A percentile compares a stretch with the other conserved stretches of the same genome.
Evolutionary conservation across 2,329 filamentous ascomycete species (phyloP).

Genomic region (Paecilomyces formosus): DNA sequence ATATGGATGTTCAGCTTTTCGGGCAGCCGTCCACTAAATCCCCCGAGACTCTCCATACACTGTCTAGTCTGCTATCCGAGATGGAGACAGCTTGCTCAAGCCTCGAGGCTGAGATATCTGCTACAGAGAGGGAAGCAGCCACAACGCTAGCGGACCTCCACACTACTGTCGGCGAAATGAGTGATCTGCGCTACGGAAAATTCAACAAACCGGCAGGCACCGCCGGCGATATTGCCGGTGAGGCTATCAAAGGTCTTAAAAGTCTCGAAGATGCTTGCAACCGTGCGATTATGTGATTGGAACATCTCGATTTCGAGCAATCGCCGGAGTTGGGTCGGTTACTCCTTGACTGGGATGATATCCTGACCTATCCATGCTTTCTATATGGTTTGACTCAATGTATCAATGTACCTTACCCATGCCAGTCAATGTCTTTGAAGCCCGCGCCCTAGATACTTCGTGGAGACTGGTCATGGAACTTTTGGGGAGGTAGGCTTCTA

Average conservation of each 20-base stretch:
- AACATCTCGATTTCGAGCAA: background rate
- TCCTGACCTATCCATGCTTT: too few relatives aligned
- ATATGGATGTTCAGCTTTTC: slow-evolving; percentile 53
- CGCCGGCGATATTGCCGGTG: slow-evolving; percentile 55
- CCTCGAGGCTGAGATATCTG: slow-evolving; percentile 61
- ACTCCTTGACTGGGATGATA: background rate
- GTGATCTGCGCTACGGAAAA: slow-evolving; percentile 74
- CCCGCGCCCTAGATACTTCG: too few relatives aligned
- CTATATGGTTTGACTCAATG: too few relatives aligned
- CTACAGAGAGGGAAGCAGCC: slow-evolving; percentile 58
- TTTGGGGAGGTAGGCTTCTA: too few relatives aligned
- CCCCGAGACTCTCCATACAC: slow-evolving; percentile 49
- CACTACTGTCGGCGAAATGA: slow-evolving; percentile 63
- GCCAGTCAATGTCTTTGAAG: too few relatives aligned
- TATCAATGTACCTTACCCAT: too few relatives aligned
- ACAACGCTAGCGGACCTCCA: slow-evolving; percentile 54
- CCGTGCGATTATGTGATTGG: slow-evolving; percentile 11
- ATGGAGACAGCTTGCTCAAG: slow-evolving; percentile 60
- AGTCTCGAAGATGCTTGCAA: slow-evolving; percentile 59
- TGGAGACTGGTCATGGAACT: too few relatives aligned
- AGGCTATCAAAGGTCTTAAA: slow-evolving; percentile 60
- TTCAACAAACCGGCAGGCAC: slow-evolving; percentile 46
- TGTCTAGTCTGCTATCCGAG: slow-evolving; percentile 58
- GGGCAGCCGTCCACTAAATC: slow-evolving; percentile 34
- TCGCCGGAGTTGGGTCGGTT: background rate